Conservation (phyloP, 208 protist species). For the Angomonas desouzai region DNA sequence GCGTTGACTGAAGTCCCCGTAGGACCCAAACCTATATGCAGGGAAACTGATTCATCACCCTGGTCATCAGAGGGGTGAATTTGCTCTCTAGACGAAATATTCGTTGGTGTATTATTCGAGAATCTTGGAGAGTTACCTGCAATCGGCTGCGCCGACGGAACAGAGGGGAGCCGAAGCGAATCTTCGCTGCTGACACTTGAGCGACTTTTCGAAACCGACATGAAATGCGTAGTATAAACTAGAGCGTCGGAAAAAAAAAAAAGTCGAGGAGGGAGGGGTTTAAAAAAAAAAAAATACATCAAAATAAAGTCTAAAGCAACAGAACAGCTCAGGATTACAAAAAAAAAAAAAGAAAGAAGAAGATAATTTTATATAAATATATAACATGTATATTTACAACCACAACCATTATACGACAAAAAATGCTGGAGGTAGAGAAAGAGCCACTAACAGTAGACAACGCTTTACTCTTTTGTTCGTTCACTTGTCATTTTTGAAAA, state of each 20-base stretch:
- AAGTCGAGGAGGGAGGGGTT: too few relatives aligned
- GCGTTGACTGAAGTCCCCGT: neutral
- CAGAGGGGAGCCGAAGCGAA: neutral
- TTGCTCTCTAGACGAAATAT: too few relatives aligned
- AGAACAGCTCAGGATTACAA: neutral
- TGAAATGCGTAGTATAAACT: too few relatives aligned
- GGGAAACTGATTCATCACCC: neutral
- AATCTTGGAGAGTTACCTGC: too few relatives aligned
- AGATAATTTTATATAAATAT: neutral
- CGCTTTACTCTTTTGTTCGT: constrained; percentile 16
- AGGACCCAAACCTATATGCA: neutral
- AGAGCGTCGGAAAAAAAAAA: too few relatives aligned
- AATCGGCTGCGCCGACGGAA: neutral
- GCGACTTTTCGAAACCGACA: too few relatives aligned
- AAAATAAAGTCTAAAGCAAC: neutral
- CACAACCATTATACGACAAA: constrained; percentile 2
- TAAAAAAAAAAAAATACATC: constrained; percentile 8
- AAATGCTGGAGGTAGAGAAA: too few relatives aligned
- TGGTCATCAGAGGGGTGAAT: too few relatives aligned
- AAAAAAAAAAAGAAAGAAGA: constrained; percentile 12
- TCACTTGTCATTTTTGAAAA: constrained; percentile 37
- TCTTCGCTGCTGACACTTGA: neutral
- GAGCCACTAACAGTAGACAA: too few relatives aligned
- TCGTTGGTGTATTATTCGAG: too few relatives aligned
- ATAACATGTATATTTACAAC: too few relatives aligned